These are phyloP conservation scores for Casaregolazyma lundiana DNA, from an alignment of 1,139 yeast genomes.

Conservation along the genomic window DNA sequence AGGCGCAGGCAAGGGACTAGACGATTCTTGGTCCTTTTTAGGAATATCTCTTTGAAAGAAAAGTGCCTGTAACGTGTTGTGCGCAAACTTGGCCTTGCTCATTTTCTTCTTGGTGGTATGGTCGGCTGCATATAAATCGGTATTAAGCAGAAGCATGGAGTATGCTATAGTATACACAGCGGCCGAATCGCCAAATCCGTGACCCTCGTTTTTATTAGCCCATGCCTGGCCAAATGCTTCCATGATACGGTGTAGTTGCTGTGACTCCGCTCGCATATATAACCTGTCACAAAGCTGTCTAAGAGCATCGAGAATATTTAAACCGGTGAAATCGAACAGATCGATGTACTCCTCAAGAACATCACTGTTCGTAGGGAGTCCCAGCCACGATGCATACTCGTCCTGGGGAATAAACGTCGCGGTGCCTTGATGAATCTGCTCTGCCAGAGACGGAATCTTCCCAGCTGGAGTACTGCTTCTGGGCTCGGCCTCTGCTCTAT, in stretches of 20 bases:
- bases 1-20: not conserved
- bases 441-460: constrained; percentile 16
- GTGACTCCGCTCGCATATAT: constrained; percentile 77
- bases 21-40: not conserved
- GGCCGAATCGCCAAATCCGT: constrained; percentile 52
- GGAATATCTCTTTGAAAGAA: constrained; percentile 1
- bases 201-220: constrained; percentile 44
- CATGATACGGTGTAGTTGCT: constrained; percentile 69
- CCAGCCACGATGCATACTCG: constrained; percentile 31
- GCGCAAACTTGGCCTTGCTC: constrained; percentile 30
- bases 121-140: constrained; percentile 36
- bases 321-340: constrained; percentile 28
- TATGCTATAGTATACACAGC: constrained; percentile 70
- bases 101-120: constrained; percentile 34
- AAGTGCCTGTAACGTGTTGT: constrained; percentile 28
- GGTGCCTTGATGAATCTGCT: constrained; percentile 24
- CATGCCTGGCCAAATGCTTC: constrained; percentile 67
- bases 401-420: constrained; percentile 23
- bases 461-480: not conserved
- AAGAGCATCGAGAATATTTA: constrained; percentile 44
- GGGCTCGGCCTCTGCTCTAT: not conserved
- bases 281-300: constrained; percentile 59
- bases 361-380: constrained; percentile 19
- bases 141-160: constrained; percentile 63
- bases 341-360: constrained; percentile 30